Conservation (phyloP, 148 eudicot genomes). For the Fagopyrum homotropicum region DNA sequence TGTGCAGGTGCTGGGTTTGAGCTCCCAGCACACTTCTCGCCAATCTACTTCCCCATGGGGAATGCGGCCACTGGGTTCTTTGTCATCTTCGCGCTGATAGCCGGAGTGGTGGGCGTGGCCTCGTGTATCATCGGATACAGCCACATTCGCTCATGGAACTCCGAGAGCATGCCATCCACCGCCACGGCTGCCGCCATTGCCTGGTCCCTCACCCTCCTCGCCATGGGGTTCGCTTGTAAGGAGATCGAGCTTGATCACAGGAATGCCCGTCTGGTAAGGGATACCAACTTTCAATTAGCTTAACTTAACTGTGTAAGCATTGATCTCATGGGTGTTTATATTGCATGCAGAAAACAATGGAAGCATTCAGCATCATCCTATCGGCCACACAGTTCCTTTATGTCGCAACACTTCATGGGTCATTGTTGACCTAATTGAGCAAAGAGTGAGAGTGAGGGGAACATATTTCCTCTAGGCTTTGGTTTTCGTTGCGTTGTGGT, state of each 20-base stretch:
- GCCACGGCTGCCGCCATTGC: slow-evolving; percentile 61
- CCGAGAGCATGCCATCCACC: slow-evolving; percentile 49
- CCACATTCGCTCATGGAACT: slow-evolving; percentile 48
- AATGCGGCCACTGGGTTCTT: slow-evolving; percentile 94
- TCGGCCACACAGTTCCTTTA: slow-evolving; percentile 18
- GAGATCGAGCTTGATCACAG: slow-evolving; percentile 57
- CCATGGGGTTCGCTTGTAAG: slow-evolving; percentile 91
- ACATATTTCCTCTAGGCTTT: background rate
- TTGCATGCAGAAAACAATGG: slow-evolving; percentile 22
- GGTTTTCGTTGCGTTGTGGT: background rate
- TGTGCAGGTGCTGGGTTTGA: slow-evolving; percentile 49
- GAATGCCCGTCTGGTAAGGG: slow-evolving; percentile 56
- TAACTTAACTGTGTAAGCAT: background rate
- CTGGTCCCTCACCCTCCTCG: slow-evolving; percentile 73
- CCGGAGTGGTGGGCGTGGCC: slow-evolving; percentile 82
- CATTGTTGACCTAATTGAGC: background rate
- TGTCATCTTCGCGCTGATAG: slow-evolving; percentile 60
- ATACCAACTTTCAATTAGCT: too few species aligned
- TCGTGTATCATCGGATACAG: slow-evolving; percentile 56
- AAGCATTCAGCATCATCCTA: slow-evolving; percentile 21
- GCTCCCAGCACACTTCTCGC: slow-evolving; percentile 87
- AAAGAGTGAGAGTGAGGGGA: background rate
- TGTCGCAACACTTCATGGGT: slow-evolving; percentile 3
- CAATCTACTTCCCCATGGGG: slow-evolving; percentile 93
- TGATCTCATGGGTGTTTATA: background rate